Conservation (phyloP, 2,329 filamentous ascomycete genomes). For the Penicillium sclerotiorum region DNA sequence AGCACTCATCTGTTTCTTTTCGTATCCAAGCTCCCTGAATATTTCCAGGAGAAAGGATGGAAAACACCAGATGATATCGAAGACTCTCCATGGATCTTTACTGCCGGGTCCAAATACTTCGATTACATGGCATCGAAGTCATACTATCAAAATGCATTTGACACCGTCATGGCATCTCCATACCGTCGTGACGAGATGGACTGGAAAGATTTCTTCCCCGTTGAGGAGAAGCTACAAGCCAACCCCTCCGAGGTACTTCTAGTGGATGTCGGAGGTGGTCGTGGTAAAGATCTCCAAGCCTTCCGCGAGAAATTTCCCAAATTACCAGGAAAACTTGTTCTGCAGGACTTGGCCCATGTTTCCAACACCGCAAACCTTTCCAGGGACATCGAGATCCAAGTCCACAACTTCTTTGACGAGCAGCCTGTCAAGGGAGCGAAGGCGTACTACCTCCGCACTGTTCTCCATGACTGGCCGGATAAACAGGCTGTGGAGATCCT, state of each 20-base stretch:
- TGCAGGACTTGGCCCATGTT: constrained; percentile 39
- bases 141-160: constrained; percentile 16
- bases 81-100: neutral
- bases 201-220: constrained; percentile 24
- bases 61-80: constrained; percentile 3
- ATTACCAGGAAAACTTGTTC: constrained; percentile 33
- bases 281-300: constrained; percentile 15
- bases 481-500: neutral
- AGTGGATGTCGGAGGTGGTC: constrained; percentile 23
- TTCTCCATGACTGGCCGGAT: constrained; percentile 8
- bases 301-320: constrained; percentile 32
- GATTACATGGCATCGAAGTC: constrained; percentile 13
- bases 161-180: constrained; percentile 24
- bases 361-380: constrained; percentile 31
- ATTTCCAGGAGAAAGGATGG: constrained; percentile 6
- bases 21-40: neutral
- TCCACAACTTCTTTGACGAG: constrained; percentile 1
- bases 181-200: constrained; percentile 11
- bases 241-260: constrained; percentile 18
- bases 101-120: neutral
- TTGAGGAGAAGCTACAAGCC: constrained; percentile 12
- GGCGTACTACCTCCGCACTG: constrained; percentile 2
- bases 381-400: neutral
- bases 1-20: neutral
- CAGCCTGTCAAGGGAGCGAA: constrained; percentile 6